Evolutionary conservation across 805 yeast species (phyloP).

Genomic region (Pichia rugopelliculosa): DNA sequence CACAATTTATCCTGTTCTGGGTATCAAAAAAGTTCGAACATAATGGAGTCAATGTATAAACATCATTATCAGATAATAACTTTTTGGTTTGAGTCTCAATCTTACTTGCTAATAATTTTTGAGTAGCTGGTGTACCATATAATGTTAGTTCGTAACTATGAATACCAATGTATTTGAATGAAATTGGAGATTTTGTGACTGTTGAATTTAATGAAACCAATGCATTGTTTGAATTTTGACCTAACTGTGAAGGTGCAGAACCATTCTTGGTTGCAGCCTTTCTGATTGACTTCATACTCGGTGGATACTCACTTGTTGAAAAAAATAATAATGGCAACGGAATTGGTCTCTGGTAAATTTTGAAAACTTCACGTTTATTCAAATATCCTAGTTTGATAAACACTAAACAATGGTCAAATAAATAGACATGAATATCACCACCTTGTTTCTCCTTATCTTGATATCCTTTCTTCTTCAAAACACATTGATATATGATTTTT

Average conservation of each 20-base stretch:
- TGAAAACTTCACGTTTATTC: constrained; percentile 83
- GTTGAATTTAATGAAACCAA: constrained; percentile 20
- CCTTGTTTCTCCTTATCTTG: constrained; percentile 68
- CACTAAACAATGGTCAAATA: constrained; percentile 81
- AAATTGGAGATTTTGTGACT: constrained; percentile 37
- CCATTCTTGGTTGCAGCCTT: constrained; percentile 33
- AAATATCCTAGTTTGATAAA: constrained; percentile 81
- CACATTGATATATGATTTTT: constrained; percentile 70
- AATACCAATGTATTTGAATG: constrained; percentile 46
- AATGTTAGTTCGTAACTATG: constrained; percentile 48
- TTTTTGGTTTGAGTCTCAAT: constrained; percentile 73
- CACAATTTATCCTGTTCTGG: constrained; percentile 76
- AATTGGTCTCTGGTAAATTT: constrained; percentile 84
- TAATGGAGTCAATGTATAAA: constrained; percentile 69
- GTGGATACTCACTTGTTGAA: constrained; percentile 73
- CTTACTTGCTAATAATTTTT: constrained; percentile 74
- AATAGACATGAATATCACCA: constrained; percentile 67
- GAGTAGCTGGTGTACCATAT: constrained; percentile 53
- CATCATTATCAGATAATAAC: constrained; percentile 63
- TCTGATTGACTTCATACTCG: constrained; percentile 43
- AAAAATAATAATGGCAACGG: constrained; percentile 70
- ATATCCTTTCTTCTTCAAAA: constrained; percentile 58
- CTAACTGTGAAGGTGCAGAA: constrained; percentile 24
- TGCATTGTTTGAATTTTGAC: constrained; percentile 15
- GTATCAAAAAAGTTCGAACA: constrained; percentile 71